Base-by-base conservation (phyloP, 164 flowering plant species). In the Saururus chinensis region DNA sequence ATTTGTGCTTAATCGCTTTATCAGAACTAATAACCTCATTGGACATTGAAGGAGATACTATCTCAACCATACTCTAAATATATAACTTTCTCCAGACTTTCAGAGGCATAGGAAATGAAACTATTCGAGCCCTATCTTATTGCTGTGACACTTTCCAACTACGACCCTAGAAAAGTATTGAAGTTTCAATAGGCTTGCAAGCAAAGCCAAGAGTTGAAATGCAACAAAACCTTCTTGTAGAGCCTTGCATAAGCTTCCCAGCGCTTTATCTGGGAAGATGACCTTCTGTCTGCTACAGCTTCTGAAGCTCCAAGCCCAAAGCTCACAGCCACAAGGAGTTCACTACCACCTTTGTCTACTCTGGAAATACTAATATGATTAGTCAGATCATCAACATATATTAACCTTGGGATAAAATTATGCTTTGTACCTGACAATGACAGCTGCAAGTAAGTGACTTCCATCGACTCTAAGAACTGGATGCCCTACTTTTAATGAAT, bases 221-320 rank as follows among this genome's bases (percentile, higher is more conserved):
- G 17, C 17, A 45, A 45, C 35, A 2, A n/a, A 58, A 88, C 98
- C 98, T 92, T 89, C 74, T 92, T 92, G 76, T 72, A 87, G 67
- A 92, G 75, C 56, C 71, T 80, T 41, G 95, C 98, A 80, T 88
- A 87, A 57, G 86, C 89, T 78, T 89, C 98, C 98, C 96, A 92
- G 58, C 88, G 67, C 72, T 83, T 83, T 37, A 73, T 67, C 70
- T 83, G 91, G 71, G 66, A 77, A 64, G 86, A 73, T 57, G 90
- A 84, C 74, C 90, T 87, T 82, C 96, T 76, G 41, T 89, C 86
- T 51, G 88, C 92, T n/a, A 92, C 89, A 63, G 92, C 95, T 81
- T 89, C 96, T 78, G 96, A 87, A 64, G 92, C 88, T 65, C 80
- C 82, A 37, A 84, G 77, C 56, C 81, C 91, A 78, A 89, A 92